Percentiles rank a stretch among this genome's conserved stretches.
phyloP scores from a whole-genome alignment of 2,329 filamentous ascomycete genomes.

The Aspergillus sp. region DNA sequence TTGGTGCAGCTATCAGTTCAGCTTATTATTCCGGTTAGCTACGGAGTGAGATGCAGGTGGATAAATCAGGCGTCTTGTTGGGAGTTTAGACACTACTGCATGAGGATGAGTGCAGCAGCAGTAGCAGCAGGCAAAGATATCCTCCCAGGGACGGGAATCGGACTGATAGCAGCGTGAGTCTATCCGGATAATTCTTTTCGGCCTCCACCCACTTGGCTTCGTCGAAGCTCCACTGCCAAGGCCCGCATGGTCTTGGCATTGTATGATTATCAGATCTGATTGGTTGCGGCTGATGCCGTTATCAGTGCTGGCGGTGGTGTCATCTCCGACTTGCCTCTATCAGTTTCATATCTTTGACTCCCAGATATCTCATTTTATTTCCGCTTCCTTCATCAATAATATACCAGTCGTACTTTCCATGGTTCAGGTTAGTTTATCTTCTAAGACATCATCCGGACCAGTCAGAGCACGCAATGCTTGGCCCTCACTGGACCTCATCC shows the following conservation, averaged over 20 bases:
- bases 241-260: background rate
- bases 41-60: background rate
- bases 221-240: slow-evolving; percentile 9
- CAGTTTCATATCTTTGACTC: background rate
- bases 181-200: background rate
- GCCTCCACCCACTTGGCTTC: slow-evolving; percentile 4
- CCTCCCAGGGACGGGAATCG: background rate
- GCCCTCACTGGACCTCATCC: background rate
- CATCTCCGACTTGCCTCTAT: background rate
- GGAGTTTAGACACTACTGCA: too few relatives aligned
- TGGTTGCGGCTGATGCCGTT: background rate
- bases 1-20: background rate
- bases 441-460: background rate
- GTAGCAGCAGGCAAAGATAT: too few relatives aligned
- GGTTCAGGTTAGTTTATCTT: too few relatives aligned
- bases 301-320: slow-evolving; percentile 10
- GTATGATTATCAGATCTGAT: background rate
- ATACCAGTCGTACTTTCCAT: too few relatives aligned
- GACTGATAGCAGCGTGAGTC: background rate
- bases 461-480: background rate
- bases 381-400: too few relatives aligned
- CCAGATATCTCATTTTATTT: too few relatives aligned
- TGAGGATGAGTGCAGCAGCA: background rate
- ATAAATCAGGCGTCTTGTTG: too few relatives aligned
- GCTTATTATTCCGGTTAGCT: background rate